Evolutionary conservation across 352 stramenopile species (phyloP).

Genomic region (Phytophthora pseudosyringae): DNA sequence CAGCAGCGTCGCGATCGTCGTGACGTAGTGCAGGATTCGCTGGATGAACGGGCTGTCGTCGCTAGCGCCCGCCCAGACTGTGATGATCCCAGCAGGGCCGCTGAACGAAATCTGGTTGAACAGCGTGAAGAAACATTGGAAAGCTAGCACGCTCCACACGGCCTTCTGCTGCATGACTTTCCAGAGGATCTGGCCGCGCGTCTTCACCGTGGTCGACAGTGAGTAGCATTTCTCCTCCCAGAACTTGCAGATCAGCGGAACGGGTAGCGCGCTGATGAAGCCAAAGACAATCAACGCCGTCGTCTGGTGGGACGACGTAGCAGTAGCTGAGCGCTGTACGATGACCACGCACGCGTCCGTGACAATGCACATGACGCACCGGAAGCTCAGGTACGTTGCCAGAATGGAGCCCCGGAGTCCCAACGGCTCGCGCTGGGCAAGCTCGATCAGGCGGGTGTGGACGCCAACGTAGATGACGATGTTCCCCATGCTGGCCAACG

Average conservation of each 20-base stretch:
- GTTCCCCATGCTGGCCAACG: conserved; percentile 36
- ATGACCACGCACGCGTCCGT: conserved; percentile 28
- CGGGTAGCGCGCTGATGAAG: conserved; percentile 34
- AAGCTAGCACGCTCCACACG: conserved; percentile 50
- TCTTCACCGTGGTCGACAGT: conserved; percentile 46
- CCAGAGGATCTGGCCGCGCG: conserved; percentile 49
- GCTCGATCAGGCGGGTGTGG: conserved; percentile 52
- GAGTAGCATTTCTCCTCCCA: conserved; percentile 60
- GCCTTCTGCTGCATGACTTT: conserved; percentile 65
- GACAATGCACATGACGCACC: conserved; percentile 30
- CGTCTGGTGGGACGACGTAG: conserved; percentile 16
- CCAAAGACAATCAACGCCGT: conserved; percentile 38
- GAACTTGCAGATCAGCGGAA: conserved; percentile 43
- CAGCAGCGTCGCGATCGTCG: conserved; percentile 32
- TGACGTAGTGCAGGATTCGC: conserved; percentile 29
- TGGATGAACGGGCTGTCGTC: conserved; percentile 35
- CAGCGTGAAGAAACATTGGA: conserved; percentile 52
- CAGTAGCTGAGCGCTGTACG: neutral
- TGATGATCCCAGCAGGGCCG: conserved; percentile 29
- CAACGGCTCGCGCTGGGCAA: conserved; percentile 51
- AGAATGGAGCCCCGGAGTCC: conserved; percentile 41
- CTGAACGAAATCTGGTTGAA: conserved; percentile 48
- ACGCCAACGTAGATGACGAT: conserved; percentile 42
- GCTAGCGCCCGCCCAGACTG: conserved; percentile 33
- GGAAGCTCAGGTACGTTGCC: conserved; percentile 49